These are phyloP conservation scores for Cudoniella acicularis DNA, from an alignment of 495 filamentous ascomycete species.

Conservation along the genomic window DNA sequence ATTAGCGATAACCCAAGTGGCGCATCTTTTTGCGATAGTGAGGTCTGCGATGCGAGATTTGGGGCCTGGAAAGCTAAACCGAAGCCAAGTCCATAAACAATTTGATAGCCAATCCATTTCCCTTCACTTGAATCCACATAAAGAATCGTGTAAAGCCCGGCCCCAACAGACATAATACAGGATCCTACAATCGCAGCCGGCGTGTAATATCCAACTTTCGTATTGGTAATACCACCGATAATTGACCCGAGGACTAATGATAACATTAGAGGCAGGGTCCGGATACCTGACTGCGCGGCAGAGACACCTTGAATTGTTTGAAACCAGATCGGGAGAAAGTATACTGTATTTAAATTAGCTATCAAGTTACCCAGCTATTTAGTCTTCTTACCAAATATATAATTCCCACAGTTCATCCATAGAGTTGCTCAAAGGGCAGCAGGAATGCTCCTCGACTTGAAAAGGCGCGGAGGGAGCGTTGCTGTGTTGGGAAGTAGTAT, in stretches of 20 bases:
- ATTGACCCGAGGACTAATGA: slow-evolving; percentile 55
- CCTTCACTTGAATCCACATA: slow-evolving; percentile 42
- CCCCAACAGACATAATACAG: slow-evolving; percentile 52
- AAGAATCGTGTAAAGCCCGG: slow-evolving; percentile 60
- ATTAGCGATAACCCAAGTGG: slow-evolving; percentile 57
- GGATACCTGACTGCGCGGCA: slow-evolving; percentile 69
- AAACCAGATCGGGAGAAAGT: slow-evolving; percentile 82
- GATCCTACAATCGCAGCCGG: slow-evolving; percentile 53
- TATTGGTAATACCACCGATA: slow-evolving; percentile 38
- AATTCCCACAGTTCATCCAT: slow-evolving; percentile 42
- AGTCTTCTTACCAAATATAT: slow-evolving; percentile 38
- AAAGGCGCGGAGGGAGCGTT: slow-evolving; percentile 67
- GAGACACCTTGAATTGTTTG: slow-evolving; percentile 60
- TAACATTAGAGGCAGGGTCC: slow-evolving; percentile 64
- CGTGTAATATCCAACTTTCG: slow-evolving; percentile 66
- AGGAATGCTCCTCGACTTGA: slow-evolving; percentile 30
- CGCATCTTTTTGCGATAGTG: slow-evolving; percentile 46
- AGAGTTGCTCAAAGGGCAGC: slow-evolving; percentile 23
- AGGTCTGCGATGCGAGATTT: slow-evolving; percentile 54
- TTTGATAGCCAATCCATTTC: slow-evolving; percentile 67
- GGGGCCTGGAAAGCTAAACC: slow-evolving; percentile 66
- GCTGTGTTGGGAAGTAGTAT: slow-evolving; percentile 58
- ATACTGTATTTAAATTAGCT: slow-evolving; percentile 64
- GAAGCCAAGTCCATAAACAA: slow-evolving; percentile 62
- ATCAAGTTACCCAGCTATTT: slow-evolving; percentile 42